Conservation (phyloP, 164 flowering plant genomes). For the Sedum album region DNA sequence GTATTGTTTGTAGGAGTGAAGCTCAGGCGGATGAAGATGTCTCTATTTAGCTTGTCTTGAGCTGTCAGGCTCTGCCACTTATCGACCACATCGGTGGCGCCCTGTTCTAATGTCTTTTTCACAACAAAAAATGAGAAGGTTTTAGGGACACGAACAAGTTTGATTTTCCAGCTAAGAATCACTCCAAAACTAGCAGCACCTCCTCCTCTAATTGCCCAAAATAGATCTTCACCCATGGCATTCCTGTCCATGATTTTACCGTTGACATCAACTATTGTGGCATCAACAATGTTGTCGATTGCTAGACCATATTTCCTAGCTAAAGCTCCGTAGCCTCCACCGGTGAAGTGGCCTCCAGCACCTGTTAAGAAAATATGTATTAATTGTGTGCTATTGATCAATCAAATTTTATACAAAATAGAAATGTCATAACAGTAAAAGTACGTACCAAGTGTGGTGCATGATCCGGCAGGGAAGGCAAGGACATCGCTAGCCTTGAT, state of each 20-base stretch:
- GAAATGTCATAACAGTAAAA: too few relatives aligned
- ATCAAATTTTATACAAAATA: too few relatives aligned
- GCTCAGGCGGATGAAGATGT: too few relatives aligned
- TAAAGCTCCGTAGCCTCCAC: slow-evolving; percentile 19
- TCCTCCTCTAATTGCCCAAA: background rate
- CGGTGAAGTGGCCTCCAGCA: slow-evolving; percentile 16
- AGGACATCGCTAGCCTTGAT: slow-evolving; percentile 14
- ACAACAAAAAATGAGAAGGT: background rate
- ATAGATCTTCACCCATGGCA: background rate
- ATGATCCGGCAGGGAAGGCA: slow-evolving; percentile 19
- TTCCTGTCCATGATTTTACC: background rate
- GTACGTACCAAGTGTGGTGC: slow-evolving; percentile 14
- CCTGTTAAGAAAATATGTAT: background rate
- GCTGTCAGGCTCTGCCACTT: too few relatives aligned
- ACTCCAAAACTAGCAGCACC: slow-evolving; percentile 19
- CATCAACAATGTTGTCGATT: background rate
- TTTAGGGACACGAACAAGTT: slow-evolving; percentile 16
- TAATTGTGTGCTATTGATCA: too few relatives aligned
- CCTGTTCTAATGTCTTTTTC: too few relatives aligned
- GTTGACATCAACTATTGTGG: background rate
- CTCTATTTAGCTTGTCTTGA: too few relatives aligned
- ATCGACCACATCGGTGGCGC: too few relatives aligned
- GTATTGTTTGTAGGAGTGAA: too few relatives aligned
- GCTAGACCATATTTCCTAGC: background rate
- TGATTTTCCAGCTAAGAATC: slow-evolving; percentile 14